These are phyloP conservation scores for Mortierella sp. DNA, from an alignment of 371 early-diverging fungal genomes.

Conservation along the genomic window DNA sequence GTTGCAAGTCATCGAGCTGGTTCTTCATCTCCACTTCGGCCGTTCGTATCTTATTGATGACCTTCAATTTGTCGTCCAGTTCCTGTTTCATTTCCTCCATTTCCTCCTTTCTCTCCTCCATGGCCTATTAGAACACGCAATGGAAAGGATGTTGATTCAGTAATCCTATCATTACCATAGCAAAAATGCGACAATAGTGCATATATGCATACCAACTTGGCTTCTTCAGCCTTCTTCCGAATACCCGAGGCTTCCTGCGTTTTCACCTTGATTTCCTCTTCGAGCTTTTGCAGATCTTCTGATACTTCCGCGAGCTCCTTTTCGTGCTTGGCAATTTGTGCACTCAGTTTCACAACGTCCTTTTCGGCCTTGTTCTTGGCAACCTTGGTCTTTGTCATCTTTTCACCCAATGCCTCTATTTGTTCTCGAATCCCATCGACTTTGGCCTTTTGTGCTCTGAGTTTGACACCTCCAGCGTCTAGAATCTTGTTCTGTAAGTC, in stretches of 20 bases:
- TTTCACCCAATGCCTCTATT: slow-evolving; percentile 70
- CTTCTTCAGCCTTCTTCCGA: slow-evolving; percentile 60
- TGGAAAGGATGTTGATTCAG: not conserved
- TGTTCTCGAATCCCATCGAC: slow-evolving; percentile 86
- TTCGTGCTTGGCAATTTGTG: slow-evolving; percentile 73
- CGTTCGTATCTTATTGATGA: slow-evolving; percentile 74
- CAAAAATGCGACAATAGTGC: too few relatives aligned
- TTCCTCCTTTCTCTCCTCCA: slow-evolving; percentile 78
- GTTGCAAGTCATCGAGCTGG: slow-evolving; percentile 68
- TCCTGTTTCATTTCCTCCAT: slow-evolving; percentile 73
- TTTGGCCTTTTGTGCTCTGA: slow-evolving; percentile 86
- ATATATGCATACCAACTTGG: slow-evolving; percentile 61
- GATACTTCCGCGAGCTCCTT: slow-evolving; percentile 72
- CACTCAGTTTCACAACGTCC: slow-evolving; percentile 72
- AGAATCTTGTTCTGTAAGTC: slow-evolving; percentile 88
- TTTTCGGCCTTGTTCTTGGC: slow-evolving; percentile 82
- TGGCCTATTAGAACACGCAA: slow-evolving; percentile 53
- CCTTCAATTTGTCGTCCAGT: slow-evolving; percentile 71
- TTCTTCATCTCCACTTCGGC: slow-evolving; percentile 72
- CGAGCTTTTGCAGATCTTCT: slow-evolving; percentile 66
- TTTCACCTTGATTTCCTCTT: slow-evolving; percentile 63
- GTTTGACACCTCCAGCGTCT: slow-evolving; percentile 88
- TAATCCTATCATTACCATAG: not conserved
- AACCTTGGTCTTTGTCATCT: slow-evolving; percentile 74
- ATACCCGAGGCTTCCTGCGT: slow-evolving; percentile 62